Conservation (phyloP, 306 rosid genomes). For the Spatholobus suberectus region DNA sequence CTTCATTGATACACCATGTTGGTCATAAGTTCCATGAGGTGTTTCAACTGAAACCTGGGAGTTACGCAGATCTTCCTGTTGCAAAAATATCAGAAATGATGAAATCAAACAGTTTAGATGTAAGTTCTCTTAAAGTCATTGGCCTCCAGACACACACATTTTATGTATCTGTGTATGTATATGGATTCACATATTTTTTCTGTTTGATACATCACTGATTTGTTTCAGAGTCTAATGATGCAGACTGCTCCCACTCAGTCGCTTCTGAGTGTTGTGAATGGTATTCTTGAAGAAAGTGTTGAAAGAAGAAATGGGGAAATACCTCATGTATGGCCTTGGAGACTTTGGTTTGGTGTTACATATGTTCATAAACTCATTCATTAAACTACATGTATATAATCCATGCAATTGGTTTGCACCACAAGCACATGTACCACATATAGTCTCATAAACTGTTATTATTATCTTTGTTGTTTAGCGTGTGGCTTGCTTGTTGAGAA, state of each 20-base stretch:
- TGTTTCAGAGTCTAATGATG: constrained; percentile 61
- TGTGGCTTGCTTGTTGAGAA: constrained; percentile 84
- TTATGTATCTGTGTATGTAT: not conserved
- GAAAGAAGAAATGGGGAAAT: constrained; percentile 85
- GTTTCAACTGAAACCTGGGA: constrained; percentile 79
- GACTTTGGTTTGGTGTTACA: constrained; percentile 31
- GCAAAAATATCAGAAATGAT: constrained; percentile 87
- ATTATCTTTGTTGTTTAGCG: constrained; percentile 59
- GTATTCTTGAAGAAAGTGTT: constrained; percentile 87
- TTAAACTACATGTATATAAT: constrained; percentile 37
- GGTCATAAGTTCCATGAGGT: constrained; percentile 88
- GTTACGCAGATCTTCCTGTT: constrained; percentile 79
- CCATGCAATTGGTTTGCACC: constrained; percentile 34
- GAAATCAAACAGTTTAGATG: constrained; percentile 84
- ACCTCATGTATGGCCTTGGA: constrained; percentile 72
- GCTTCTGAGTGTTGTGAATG: constrained; percentile 83
- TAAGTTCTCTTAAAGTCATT: constrained; percentile 46
- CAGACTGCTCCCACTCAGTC: constrained; percentile 99
- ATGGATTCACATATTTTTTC: not conserved
- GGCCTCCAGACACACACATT: not conserved
- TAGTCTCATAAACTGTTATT: constrained; percentile 33
- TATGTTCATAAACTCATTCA: constrained; percentile 18
- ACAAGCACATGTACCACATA: constrained; percentile 10
- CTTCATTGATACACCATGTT: constrained; percentile 54
- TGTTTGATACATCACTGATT: constrained; percentile 56